Evolutionary conservation across 352 stramenopile genomes (phyloP).

Genomic region (Achlya hypogyna): DNA sequence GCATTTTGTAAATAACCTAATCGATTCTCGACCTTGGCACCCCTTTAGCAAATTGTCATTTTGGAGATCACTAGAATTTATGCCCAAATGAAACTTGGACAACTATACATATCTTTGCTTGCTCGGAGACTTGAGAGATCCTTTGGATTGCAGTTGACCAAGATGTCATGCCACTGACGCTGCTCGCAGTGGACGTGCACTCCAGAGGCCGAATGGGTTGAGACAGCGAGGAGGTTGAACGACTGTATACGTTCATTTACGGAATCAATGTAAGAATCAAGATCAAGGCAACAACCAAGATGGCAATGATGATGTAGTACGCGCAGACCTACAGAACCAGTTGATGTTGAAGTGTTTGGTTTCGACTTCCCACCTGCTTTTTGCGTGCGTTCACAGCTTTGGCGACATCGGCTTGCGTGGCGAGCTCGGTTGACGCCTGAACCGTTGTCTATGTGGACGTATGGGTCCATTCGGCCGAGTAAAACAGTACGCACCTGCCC

Average conservation of each 20-base stretch:
- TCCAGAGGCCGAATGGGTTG: no score
- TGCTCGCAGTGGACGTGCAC: no score
- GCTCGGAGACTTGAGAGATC: no score
- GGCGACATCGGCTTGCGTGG: constrained; percentile 42
- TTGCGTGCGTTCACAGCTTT: constrained; percentile 38
- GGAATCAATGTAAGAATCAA: constrained; percentile 44
- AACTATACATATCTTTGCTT: neutral
- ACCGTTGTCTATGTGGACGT: neutral
- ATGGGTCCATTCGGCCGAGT: neutral
- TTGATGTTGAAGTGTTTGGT: no score
- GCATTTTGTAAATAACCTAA: constrained; percentile 20
- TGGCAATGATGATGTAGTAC: constrained; percentile 53
- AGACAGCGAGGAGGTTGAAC: no score
- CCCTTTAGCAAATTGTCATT: no score
- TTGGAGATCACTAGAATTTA: no score
- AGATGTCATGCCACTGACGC: no score
- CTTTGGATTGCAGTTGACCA: no score
- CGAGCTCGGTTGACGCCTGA: constrained; percentile 23
- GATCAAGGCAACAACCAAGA: constrained; percentile 38
- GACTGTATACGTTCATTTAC: constrained; percentile 2
- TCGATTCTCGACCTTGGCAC: no score
- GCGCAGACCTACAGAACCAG: constrained; percentile 26
- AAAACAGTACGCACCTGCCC: constrained; percentile 10
- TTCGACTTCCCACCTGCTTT: constrained; percentile 30
- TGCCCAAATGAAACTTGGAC: neutral